Conservation (phyloP, 108 stramenopile species). For the Poteriospumella lacustris region DNA sequence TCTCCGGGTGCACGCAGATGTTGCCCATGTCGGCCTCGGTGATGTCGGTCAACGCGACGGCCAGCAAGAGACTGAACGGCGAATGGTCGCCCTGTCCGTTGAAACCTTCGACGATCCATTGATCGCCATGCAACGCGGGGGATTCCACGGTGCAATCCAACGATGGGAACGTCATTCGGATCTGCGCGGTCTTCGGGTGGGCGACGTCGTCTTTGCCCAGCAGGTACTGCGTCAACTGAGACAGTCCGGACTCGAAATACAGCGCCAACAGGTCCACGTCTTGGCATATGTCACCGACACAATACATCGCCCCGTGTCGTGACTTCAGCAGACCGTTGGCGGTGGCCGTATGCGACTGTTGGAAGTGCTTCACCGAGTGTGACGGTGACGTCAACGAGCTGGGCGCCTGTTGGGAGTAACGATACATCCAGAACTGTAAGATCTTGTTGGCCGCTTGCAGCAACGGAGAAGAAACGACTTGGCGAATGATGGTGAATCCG, state of each 20-base stretch:
- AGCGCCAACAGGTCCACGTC: neutral
- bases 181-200: neutral
- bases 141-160: neutral
- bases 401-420: no score
- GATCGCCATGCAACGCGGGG: neutral
- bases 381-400: no score
- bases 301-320: no score
- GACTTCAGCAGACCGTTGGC: no score
- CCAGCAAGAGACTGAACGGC: neutral
- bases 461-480: neutral
- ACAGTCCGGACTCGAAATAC: neutral
- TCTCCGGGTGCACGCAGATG: neutral
- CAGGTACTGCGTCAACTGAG: neutral
- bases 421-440: neutral
- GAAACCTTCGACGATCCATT: constrained; percentile 1
- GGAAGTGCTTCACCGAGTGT: no score
- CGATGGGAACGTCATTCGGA: neutral
- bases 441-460: neutral
- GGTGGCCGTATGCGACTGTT: no score
- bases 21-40: neutral
- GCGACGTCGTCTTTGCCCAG: neutral
- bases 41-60: neutral
- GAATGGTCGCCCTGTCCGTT: neutral
- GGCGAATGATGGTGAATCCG: neutral
- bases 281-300: neutral